Conservation (phyloP, 73 alveolate genomes). For the Paramecium caudatum region DNA sequence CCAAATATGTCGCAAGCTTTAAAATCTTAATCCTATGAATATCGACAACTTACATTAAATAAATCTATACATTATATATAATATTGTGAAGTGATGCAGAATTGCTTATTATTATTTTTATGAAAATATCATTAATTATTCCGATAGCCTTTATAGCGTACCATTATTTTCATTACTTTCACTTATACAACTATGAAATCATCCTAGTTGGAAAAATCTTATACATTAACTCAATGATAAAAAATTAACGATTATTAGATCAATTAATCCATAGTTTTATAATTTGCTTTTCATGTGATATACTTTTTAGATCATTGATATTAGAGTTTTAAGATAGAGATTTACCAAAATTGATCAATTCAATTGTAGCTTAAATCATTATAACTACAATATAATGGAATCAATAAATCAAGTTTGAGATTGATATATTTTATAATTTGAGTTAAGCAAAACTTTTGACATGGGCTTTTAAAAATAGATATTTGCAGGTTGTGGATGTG, state of each 20-base stretch:
- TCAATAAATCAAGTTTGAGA: background rate
- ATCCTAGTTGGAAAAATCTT: slow-evolving; percentile 11
- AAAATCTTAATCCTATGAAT: slow-evolving; percentile 2
- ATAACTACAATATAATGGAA: background rate
- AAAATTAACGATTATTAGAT: background rate
- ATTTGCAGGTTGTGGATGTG: background rate
- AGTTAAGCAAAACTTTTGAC: slow-evolving; percentile 33
- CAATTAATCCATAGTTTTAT: background rate
- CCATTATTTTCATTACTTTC: slow-evolving; percentile 39
- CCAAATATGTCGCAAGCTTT: background rate
- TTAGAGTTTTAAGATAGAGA: slow-evolving; percentile 8
- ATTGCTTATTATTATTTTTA: too few relatives aligned
- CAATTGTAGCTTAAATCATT: background rate
- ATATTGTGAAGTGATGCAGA: too few relatives aligned
- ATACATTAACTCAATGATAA: background rate
- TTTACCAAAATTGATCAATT: slow-evolving; percentile 53
- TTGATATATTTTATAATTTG: slow-evolving; percentile 19
- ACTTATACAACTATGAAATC: slow-evolving; percentile 31
- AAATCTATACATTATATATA: too few relatives aligned
- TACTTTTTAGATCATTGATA: slow-evolving; percentile 36
- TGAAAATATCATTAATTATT: too few relatives aligned
- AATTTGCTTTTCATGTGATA: slow-evolving; percentile 21
- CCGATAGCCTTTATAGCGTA: slow-evolving; percentile 45
- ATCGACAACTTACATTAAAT: too few relatives aligned
- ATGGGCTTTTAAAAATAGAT: slow-evolving; percentile 23